A percentile compares a stretch with the other conserved stretches of the same genome.
phyloP scores from a whole-genome alignment of 805 yeast species.

The Schwanniomyces occidentalis region DNA sequence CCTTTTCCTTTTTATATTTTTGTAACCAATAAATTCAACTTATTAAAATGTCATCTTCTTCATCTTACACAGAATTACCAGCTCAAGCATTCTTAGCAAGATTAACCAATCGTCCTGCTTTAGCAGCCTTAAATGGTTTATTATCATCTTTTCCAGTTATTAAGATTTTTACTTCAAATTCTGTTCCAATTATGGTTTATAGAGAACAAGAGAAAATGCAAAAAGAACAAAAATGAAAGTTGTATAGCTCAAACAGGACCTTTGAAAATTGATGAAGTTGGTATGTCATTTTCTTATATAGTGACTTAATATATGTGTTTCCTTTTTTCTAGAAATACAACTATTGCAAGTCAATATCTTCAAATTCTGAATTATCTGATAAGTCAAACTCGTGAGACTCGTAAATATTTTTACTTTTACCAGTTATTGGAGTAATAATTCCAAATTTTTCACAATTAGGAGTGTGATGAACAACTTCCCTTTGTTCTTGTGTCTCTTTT shows the following conservation, averaged over 20 bases:
- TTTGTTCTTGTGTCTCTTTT: constrained; percentile 1
- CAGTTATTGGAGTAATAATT: constrained; percentile 1
- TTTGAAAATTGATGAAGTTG: too few species aligned
- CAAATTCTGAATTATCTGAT: constrained; percentile 16
- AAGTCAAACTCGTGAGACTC: constrained; percentile 16
- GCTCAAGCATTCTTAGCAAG: constrained; percentile 54
- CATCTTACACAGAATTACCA: constrained; percentile 19
- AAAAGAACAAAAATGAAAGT: too few species aligned
- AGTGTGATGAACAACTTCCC: neutral
- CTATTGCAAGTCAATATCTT: constrained; percentile 11
- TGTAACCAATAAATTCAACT: too few species aligned
- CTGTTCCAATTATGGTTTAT: constrained; percentile 56
- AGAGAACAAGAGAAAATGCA: constrained; percentile 28
- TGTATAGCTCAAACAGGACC: too few species aligned
- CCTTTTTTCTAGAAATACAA: too few species aligned
- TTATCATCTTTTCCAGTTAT: constrained; percentile 59
- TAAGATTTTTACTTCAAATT: constrained; percentile 59
- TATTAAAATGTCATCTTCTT: neutral
- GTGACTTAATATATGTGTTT: too few species aligned
- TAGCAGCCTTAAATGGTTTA: constrained; percentile 59
- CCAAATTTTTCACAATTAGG: too few species aligned
- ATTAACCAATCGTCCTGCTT: constrained; percentile 52
- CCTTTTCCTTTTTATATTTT: too few species aligned
- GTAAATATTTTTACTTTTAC: constrained; percentile 9
- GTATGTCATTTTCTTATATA: too few species aligned